phyloP scores from a whole-genome alignment of 1,284 basidiomycete species.

The Trichosporon ovoides region DNA sequence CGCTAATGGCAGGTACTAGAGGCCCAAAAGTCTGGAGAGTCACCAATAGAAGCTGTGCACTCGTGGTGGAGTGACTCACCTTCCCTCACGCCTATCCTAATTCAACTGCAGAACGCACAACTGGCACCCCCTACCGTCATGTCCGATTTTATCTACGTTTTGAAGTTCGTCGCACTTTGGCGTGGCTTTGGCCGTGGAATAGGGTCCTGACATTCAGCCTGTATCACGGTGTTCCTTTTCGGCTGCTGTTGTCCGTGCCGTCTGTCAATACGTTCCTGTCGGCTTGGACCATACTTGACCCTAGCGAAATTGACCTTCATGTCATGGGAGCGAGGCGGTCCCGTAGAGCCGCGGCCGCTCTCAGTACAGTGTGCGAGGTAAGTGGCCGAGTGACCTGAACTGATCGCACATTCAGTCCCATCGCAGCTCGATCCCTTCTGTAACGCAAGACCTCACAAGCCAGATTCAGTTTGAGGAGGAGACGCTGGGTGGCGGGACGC shows the following conservation, averaged over 20 bases:
- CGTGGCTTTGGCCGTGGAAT: too few relatives aligned
- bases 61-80: not conserved
- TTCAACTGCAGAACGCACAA: slow-evolving; percentile 39
- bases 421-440: too few relatives aligned
- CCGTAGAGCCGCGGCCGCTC: slow-evolving; percentile 15
- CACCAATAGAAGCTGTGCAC: not conserved
- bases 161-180: slow-evolving; percentile 35
- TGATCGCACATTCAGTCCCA: too few relatives aligned
- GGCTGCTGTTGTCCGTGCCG: slow-evolving; percentile 36
- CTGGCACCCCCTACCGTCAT: slow-evolving; percentile 22
- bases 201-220: slow-evolving; percentile 15
- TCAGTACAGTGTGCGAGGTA: slow-evolving; percentile 16
- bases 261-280: slow-evolving; percentile 30
- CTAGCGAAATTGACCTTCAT: slow-evolving; percentile 29
- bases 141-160: slow-evolving; percentile 35
- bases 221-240: slow-evolving; percentile 25
- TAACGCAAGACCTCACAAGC: too few relatives aligned
- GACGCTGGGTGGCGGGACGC: slow-evolving; percentile 28
- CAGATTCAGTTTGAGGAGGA: slow-evolving; percentile 27
- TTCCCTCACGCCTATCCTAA: slow-evolving; percentile 24
- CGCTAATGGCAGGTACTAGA: not conserved
- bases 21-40: not conserved
- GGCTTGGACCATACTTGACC: slow-evolving; percentile 31
- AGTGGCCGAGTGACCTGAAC: too few relatives aligned
- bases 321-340: slow-evolving; percentile 23